Base-by-base conservation (phyloP, 257 asterid genomes). In the Mitragyna speciosa region DNA sequence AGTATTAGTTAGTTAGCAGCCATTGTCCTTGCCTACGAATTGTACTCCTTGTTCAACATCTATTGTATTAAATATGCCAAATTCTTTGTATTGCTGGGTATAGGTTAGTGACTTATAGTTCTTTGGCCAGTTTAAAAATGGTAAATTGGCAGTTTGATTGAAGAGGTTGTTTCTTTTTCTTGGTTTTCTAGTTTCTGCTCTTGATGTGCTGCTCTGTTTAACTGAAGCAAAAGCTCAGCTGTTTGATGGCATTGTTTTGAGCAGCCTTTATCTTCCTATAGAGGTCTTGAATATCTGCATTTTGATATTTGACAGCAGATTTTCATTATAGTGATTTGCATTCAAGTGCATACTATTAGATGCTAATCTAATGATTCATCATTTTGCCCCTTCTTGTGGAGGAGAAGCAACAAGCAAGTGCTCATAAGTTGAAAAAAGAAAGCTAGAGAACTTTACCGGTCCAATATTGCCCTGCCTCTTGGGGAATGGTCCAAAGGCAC, bases 1-100 rank as follows among this genome's bases (percentile, higher is more conserved):
- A 31, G 73, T 75, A 72, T 52, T 90, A 86, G 88, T 73, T 66
- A 41, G 80, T 76, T 70, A n/a, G 80, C 85, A 76, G 72, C 72
- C 49, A 56, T 70, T 79, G 52, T 83, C 58, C 83, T 56, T 83
- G 54, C 75, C 49, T 61, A 52, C 51, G 51, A 74, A 61, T 43
- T 81, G 80, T 85, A 70, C 83, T 39, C 58, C 41, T 81, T 36
- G 78, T 79, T 67, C 75, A 59, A 59, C 51, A 63, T 78, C 26
- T 76, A 3, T 77, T 59, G 51, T 28, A 47, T 64, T 59, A 36
- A 61, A 77, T 47, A 73, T 63, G 47, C 81, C 81, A 76, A 31
- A 79, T 49, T 82, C 72, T 79, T 75, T 77, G 79, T 72, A 83
- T 75, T 54, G 52, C 73, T 79, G n/a, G 54, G 76, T 71, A 51